Evolutionary conservation across 257 asterid genomes (phyloP).

Genomic region (Nicotiana obtusifolia): DNA sequence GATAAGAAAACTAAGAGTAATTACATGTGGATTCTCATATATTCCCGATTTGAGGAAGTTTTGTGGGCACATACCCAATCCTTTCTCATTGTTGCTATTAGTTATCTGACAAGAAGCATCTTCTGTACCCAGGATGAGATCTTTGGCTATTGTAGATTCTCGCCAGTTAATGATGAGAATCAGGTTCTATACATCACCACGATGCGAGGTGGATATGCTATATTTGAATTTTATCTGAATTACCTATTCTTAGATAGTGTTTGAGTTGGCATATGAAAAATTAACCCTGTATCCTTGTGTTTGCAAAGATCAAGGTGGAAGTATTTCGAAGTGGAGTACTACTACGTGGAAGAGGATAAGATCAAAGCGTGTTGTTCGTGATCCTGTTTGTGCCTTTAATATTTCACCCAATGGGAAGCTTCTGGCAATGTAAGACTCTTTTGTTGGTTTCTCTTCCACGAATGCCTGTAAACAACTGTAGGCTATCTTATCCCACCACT

Average conservation of each 20-base stretch:
- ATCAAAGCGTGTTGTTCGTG: conserved; percentile 51
- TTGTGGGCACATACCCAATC: not conserved
- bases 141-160: conserved; percentile 73
- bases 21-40: not conserved
- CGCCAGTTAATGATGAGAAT: conserved; percentile 47
- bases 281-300: conserved; percentile 12
- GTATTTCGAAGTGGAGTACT: conserved; percentile 64
- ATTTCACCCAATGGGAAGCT: conserved; percentile 80
- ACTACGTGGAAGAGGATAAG: conserved; percentile 62
- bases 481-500: not conserved
- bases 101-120: conserved; percentile 11
- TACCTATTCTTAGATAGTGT: conserved; percentile 5
- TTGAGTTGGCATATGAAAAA: conserved; percentile 6
- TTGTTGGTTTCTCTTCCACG: not conserved
- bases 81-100: not conserved
- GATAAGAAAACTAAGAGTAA: not conserved
- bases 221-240: not conserved
- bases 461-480: not conserved
- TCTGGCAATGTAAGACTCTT: conserved; percentile 66
- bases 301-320: conserved; percentile 48
- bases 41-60: not conserved
- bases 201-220: conserved; percentile 48
- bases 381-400: conserved; percentile 76
- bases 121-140: conserved; percentile 56
- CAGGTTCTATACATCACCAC: conserved; percentile 59